Evolutionary conservation across 2,329 filamentous ascomycete species (phyloP).

Genomic region (Lithohypha guttulata): DNA sequence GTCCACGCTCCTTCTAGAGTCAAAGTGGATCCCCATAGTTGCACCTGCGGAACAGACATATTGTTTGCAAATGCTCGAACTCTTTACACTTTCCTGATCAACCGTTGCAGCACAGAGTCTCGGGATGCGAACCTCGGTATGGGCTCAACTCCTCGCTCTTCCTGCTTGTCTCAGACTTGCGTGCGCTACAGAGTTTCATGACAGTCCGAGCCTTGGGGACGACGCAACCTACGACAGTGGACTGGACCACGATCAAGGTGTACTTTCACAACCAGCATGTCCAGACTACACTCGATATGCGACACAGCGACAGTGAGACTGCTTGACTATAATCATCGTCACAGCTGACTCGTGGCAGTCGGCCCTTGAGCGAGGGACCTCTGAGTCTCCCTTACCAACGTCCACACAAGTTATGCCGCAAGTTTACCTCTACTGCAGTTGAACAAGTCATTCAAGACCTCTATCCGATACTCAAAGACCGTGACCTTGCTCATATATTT

Average conservation of each 20-base stretch:
- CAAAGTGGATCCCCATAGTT: too few species aligned
- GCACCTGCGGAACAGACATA: too few species aligned
- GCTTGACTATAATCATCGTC: not conserved
- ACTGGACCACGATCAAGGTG: slow-evolving; percentile 9
- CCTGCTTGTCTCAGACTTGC: slow-evolving; percentile 6
- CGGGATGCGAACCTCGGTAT: not conserved
- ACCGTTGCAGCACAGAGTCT: too few species aligned
- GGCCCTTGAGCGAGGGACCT: slow-evolving; percentile 67
- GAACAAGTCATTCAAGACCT: slow-evolving; percentile 80
- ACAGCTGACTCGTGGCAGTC: slow-evolving; percentile 38
- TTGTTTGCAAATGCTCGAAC: too few species aligned
- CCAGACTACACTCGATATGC: slow-evolving; percentile 25
- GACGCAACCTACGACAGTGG: slow-evolving; percentile 11
- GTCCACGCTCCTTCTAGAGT: too few species aligned
- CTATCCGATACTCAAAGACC: slow-evolving; percentile 66
- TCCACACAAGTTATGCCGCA: slow-evolving; percentile 69
- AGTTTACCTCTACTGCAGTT: slow-evolving; percentile 75
- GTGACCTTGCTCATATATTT: slow-evolving; percentile 82
- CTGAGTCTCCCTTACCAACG: slow-evolving; percentile 76
- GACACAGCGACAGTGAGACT: slow-evolving; percentile 16
- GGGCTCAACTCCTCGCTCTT: slow-evolving; percentile 5
- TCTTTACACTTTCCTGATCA: too few species aligned
- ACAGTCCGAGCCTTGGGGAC: slow-evolving; percentile 3
- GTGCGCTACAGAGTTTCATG: slow-evolving; percentile 4
- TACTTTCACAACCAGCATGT: slow-evolving; percentile 18